These are phyloP conservation scores for Chaetoscypha palmicola DNA, from an alignment of 2,329 filamentous ascomycete genomes.

Conservation along the genomic window DNA sequence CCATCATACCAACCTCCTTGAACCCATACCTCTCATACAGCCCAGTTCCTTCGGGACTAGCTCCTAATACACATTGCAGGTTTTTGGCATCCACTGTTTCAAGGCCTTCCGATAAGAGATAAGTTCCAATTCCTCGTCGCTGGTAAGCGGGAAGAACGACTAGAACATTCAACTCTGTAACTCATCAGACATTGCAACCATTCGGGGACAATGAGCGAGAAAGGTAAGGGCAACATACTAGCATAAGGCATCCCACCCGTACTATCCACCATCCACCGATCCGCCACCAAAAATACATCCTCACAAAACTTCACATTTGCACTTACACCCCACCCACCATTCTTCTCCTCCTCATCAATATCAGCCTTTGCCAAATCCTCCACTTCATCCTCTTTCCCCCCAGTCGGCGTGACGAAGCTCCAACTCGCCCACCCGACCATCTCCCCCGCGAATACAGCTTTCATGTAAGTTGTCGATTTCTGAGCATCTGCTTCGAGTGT, in stretches of 20 bases:
- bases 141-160: constrained; percentile 19
- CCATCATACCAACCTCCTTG: constrained; percentile 16
- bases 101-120: constrained; percentile 19
- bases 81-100: constrained; percentile 14
- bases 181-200: background rate
- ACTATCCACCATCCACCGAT: constrained; percentile 19
- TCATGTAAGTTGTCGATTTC: background rate
- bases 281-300: constrained; percentile 20
- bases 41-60: constrained; percentile 20
- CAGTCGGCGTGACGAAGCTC: constrained; percentile 11
- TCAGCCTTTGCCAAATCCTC: constrained; percentile 1
- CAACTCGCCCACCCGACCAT: background rate
- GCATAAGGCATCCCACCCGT: constrained; percentile 17
- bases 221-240: constrained; percentile 16
- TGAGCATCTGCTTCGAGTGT: background rate
- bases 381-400: constrained; percentile 5
- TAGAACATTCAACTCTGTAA: constrained; percentile 20
- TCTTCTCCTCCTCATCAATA: background rate
- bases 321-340: constrained; percentile 11
- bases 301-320: constrained; percentile 23
- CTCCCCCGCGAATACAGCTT: background rate
- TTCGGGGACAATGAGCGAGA: background rate
- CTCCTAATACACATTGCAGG: constrained; percentile 24
- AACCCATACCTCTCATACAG: constrained; percentile 25
- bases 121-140: constrained; percentile 21